phyloP scores from a whole-genome alignment of 495 filamentous ascomycete species.

The Pyrenula massariospora region DNA sequence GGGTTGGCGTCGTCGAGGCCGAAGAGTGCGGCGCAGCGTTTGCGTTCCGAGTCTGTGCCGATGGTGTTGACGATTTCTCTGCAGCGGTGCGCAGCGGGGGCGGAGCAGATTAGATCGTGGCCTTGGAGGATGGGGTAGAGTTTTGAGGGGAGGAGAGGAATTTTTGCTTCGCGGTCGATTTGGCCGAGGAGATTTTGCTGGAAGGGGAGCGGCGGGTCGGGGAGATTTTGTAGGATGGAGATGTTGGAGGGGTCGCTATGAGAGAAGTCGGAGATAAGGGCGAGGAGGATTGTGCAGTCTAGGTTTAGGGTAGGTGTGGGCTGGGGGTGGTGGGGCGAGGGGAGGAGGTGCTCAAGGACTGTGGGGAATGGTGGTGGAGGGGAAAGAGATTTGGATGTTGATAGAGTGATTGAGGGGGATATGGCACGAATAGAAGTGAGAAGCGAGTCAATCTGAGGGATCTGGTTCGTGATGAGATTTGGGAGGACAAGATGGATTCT shows the following conservation, averaged over 20 bases:
- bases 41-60: constrained; percentile 50
- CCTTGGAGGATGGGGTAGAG: constrained; percentile 51
- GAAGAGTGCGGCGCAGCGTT: constrained; percentile 43
- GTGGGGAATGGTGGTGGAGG: background rate
- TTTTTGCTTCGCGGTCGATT: constrained; percentile 49
- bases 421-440: constrained; percentile 38
- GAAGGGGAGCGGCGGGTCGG: constrained; percentile 26
- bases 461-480: constrained; percentile 35
- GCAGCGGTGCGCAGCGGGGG: constrained; percentile 51
- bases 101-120: constrained; percentile 47
- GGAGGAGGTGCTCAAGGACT: constrained; percentile 6
- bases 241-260: constrained; percentile 28
- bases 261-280: constrained; percentile 59
- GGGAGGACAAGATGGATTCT: constrained; percentile 48
- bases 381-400: constrained; percentile 9
- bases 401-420: constrained; percentile 25
- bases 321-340: constrained; percentile 1
- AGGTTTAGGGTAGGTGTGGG: constrained; percentile 55
- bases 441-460: constrained; percentile 43
- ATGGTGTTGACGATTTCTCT: constrained; percentile 55
- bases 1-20: constrained; percentile 29
- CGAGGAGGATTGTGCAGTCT: constrained; percentile 64
- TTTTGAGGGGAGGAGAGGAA: constrained; percentile 45
- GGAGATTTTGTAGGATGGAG: background rate
- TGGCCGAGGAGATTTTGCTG: constrained; percentile 49